Evolutionary conservation across 768 basidiomycete genomes (phyloP), one percentile per base, ranked within the genome.

Genomic region (Saitozyma sp.): DNA sequence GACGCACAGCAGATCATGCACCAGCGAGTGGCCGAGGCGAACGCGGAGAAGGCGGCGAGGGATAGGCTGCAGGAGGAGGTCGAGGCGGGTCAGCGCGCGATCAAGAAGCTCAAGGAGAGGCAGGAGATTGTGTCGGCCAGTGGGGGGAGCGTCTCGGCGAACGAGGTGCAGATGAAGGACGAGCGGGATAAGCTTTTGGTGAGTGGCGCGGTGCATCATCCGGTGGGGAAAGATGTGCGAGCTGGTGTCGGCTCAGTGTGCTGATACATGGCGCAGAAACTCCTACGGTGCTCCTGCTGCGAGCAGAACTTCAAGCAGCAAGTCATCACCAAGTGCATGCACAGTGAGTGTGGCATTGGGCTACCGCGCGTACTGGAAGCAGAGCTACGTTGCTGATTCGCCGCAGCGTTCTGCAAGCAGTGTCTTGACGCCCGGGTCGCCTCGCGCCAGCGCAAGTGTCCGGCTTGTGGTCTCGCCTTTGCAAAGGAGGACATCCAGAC

Each of bases 361-460:
- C 56, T 57, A 8, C 52, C 39, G 13, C 9, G 29, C 29, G 5
- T 29, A 2, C 29, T 29, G 2, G 29, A 5, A 29, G 29, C 16
- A 16, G 29, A 39, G 42, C n/a, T 56, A 42, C 57, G 57, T 50
- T 46, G 19, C 54, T 57, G 40, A 59, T 41, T 39, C 50, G 52
- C 62, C 40, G 9, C 66, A 92, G 92, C 91, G 0, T 94, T 94
- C 80, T 82, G 81, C 72, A 77, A 75, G 38, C 69, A 81, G 38
- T 58, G 96, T 89, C 75, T 97, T 41, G 93, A 96, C 65, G 83
- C 87, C n/a, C 88, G 95, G 48, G 84, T 97, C 68, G 81, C 88
- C 37, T 92, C 90, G 14, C 86, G 94, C 62, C 93, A 96, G 76
- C 88, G 94, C 37, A 94, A 94, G 78, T 98, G 94, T 80, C 93